Evolutionary conservation across 140 eudicot genomes (phyloP), one percentile per base, ranked within the genome.

Genomic region (Anethum foeniculum): DNA sequence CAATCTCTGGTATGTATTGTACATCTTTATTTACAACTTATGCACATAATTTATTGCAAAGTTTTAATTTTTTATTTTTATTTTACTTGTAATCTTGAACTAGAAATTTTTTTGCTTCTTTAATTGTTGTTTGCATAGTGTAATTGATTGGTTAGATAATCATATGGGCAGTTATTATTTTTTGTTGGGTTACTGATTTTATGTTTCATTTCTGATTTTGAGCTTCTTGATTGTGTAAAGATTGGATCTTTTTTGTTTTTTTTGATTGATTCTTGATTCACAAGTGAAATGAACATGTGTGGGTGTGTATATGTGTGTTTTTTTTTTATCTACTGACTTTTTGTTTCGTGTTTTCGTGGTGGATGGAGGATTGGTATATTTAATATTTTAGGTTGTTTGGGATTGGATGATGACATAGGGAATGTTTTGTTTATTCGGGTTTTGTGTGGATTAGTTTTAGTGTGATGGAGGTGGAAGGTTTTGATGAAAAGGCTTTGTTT

Each of bases 1-100:
- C 85, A 23, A 21, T 84, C 60, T 73, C 85, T 51, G 83, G 85
- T 81, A 75, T 62, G 0, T 12, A 38, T 30, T 71, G 6, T 39
- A 39, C 4, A 39, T 39, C 43, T 39, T 39, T 39, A 34, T 39
- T 39, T 39, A 39, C 6, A 39, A 39, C 43, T 39, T 39, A 34
- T 34, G 38, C 38, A 34, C 38, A 34, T 34, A 34, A 34, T 34
- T 34, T 34, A 34, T 34, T 34, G 3, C 9, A 32, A 56, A 56
- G 9, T 71, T 19, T 21, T 9, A 18, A 36, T 0, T 9, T 21
- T 74, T 12, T n/a, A n/a, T 11, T 12, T 74, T 27, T 47, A 0
- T 5, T 34, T 34, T 28, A 4, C 39, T 38, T 30, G 0, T 11
- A 65, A 28, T 65, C 39, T 12, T 65, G 38, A 65, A 65, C 8